Evolutionary conservation across 2,329 filamentous ascomycete species (phyloP).

Genomic region (Podosphaera fusca): DNA sequence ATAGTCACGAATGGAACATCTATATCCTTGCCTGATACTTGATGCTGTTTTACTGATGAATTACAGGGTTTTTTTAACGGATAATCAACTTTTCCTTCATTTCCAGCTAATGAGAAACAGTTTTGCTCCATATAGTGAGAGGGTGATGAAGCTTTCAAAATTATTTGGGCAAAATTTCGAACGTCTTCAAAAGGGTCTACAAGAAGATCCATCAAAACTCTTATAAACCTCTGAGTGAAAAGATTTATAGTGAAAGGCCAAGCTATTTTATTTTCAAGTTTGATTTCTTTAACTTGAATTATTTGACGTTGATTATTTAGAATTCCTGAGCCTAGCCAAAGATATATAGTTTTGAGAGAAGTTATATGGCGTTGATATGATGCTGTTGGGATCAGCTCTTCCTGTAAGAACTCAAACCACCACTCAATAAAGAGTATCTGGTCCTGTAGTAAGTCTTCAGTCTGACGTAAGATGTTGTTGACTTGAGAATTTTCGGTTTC

Average conservation of each 20-base stretch:
- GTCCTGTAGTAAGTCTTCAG: slow-evolving; percentile 14
- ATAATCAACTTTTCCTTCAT: background rate
- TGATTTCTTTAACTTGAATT: background rate
- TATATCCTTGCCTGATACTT: background rate
- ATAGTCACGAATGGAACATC: background rate
- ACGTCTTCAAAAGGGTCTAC: slow-evolving; percentile 90
- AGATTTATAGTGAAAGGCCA: slow-evolving; percentile 15
- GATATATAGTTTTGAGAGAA: slow-evolving; percentile 44
- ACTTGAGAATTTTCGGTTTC: slow-evolving; percentile 8
- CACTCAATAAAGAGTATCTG: slow-evolving; percentile 47
- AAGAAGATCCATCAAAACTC: slow-evolving; percentile 53
- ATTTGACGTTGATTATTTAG: slow-evolving; percentile 4
- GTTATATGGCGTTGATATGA: slow-evolving; percentile 82
- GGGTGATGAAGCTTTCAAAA: slow-evolving; percentile 27
- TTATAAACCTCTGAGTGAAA: slow-evolving; percentile 26
- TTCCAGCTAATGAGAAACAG: background rate
- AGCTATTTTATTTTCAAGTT: slow-evolving; percentile 6
- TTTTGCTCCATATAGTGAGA: slow-evolving; percentile 8
- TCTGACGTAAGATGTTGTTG: slow-evolving; percentile 3
- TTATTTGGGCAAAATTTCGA: slow-evolving; percentile 30
- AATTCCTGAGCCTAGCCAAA: slow-evolving; percentile 29
- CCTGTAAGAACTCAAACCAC: slow-evolving; percentile 49
- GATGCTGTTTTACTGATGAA: background rate
- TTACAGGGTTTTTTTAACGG: too few species aligned
- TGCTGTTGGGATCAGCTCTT: slow-evolving; percentile 54